Evolutionary conservation across 495 filamentous ascomycete species (phyloP).

Genomic region (Pseudomonodictys pantanalensis): DNA sequence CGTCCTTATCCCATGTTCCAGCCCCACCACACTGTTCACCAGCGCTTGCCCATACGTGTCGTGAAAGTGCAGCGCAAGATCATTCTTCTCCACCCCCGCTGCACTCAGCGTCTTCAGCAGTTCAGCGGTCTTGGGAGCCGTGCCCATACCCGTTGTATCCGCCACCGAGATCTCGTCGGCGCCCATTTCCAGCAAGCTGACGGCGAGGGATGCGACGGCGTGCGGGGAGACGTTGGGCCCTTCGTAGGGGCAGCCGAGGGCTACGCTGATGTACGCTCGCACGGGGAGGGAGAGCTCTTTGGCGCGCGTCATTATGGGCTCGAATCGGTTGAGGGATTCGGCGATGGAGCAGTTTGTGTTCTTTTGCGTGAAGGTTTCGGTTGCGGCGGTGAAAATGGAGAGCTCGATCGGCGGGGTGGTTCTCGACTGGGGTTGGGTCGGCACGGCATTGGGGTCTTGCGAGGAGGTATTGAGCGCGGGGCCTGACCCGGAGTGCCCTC

Average conservation of each 20-base stretch:
- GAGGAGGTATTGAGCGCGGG: conserved; percentile 47
- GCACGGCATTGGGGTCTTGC: conserved; percentile 45
- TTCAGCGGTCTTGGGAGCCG: conserved; percentile 71
- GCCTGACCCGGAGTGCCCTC: conserved; percentile 37
- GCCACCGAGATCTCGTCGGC: conserved; percentile 92
- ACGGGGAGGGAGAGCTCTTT: conserved; percentile 70
- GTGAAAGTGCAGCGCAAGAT: conserved; percentile 91
- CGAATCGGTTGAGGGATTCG: conserved; percentile 73
- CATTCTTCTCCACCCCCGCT: conserved; percentile 73
- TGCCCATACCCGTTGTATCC: conserved; percentile 97
- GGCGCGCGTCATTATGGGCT: conserved; percentile 69
- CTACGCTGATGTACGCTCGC: conserved; percentile 91
- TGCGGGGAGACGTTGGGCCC: conserved; percentile 76
- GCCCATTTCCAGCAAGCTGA: conserved; percentile 84
- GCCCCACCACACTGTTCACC: conserved; percentile 79
- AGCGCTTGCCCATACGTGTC: conserved; percentile 96
- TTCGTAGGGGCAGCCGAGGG: conserved; percentile 92
- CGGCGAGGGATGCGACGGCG: conserved; percentile 79
- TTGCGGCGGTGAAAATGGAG: conserved; percentile 89
- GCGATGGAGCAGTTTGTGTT: conserved; percentile 90
- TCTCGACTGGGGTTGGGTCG: conserved; percentile 39
- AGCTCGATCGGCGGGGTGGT: conserved; percentile 58
- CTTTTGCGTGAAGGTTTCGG: conserved; percentile 82
- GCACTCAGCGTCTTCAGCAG: conserved; percentile 67
- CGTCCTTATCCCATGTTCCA: conserved; percentile 83